Conservation (phyloP, 164 flowering plant species). For the Vitis riparia region DNA sequence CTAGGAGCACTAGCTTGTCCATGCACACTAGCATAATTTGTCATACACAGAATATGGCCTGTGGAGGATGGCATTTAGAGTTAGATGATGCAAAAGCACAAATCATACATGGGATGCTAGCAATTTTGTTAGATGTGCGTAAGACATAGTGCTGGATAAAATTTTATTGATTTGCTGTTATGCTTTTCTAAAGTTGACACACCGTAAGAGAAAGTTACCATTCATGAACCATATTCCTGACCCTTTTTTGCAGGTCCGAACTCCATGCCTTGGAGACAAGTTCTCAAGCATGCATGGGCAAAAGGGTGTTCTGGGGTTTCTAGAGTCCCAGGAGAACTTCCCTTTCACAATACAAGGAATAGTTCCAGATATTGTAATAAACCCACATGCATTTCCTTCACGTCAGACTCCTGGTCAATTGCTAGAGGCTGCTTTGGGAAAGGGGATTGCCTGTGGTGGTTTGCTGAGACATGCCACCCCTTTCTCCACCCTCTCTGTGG, state of each 20-base stretch:
- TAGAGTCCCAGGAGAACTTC: conserved; percentile 90
- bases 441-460: conserved; percentile 86
- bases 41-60: no score
- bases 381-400: conserved; percentile 97
- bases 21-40: no score
- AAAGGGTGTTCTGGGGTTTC: conserved; percentile 82
- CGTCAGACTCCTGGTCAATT: conserved; percentile 96
- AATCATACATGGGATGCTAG: no score
- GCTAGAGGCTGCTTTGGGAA: conserved; percentile 88
- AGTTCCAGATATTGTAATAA: conserved; percentile 94
- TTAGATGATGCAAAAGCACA: no score
- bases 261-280: conserved; percentile 92
- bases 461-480: conserved; percentile 76
- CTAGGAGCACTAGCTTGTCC: no score
- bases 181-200: not conserved
- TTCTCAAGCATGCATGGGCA: conserved; percentile 99
- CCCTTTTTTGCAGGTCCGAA: conserved; percentile 60
- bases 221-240: not conserved
- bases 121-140: not conserved
- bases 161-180: not conserved
- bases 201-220: not conserved
- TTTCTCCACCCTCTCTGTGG: conserved; percentile 75
- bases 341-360: conserved; percentile 91
- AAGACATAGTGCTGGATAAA: not conserved
- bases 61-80: no score